Base-by-base conservation (phyloP, 1,284 basidiomycete species). In the Vanrija sp. region DNA sequence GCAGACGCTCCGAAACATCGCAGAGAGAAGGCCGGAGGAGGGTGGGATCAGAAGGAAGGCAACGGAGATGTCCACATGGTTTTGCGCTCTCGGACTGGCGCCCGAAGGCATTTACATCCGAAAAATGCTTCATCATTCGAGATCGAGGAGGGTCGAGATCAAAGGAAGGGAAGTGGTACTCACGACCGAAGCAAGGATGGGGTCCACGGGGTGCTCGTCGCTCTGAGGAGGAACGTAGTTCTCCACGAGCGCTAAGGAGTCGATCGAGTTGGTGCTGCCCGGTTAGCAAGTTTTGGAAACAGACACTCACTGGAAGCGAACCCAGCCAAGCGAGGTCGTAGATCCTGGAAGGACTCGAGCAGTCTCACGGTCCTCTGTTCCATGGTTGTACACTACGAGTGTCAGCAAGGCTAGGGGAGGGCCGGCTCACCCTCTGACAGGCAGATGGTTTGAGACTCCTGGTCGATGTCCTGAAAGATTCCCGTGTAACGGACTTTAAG, bases 251-350 rank as follows among this genome's bases (percentile, higher is more conserved):
- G 71, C 67, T 10, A 75, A 51, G 8, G 72, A 70, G 28, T 73
- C 71, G 52, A 75, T 75, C 3, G 71, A 72, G 54, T 73, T 72
- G 55, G 73, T 75, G 58, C 73, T 75, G 54, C 0, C 5, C 2
- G n/a, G 51, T 51, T 26, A 55, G 48, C 43, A 9, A 5, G 9
- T 0, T 6, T 6, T 57, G 62, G n/a, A 0, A 9, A 6, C 21
- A 2, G 10, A 34, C 51, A 81, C 87, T 66, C 71, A 86, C 89
- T 95, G 51, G 86, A 90, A 78, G 90, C 94, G 77, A 85, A 88
- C 79, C 73, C 73, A 75, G 16, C 73, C 73, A 1, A 75, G 62
- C 1, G 64, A 66, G 18, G 58, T 60, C 3, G 61, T 51, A 0
- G 66, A 68, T 4, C 69, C 69, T 10, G 69, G 66, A 5, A 73